A percentile compares a stretch with the other conserved stretches of the same genome.
Evolutionary conservation across 129 eudicot genomes (phyloP).

Genomic region (Flaveria bidentis): DNA sequence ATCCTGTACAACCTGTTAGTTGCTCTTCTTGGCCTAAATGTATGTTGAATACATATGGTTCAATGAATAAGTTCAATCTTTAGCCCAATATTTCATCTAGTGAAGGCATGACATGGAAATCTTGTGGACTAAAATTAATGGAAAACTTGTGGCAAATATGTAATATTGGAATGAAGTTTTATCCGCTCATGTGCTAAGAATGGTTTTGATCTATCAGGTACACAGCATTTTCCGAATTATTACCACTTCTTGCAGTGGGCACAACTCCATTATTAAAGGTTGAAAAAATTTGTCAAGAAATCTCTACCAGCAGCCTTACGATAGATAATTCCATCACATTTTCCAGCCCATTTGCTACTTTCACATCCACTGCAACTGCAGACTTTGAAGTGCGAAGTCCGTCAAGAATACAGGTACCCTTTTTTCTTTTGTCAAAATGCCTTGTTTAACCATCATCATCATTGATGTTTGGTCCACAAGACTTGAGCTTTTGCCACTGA

Average conservation of each 20-base stretch:
- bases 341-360: conserved; percentile 80
- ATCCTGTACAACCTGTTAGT: background rate
- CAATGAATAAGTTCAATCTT: background rate
- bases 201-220: conserved; percentile 58
- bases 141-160: background rate
- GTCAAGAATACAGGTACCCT: conserved; percentile 80
- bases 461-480: background rate
- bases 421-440: conserved; percentile 17
- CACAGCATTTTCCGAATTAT: conserved; percentile 93
- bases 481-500: background rate
- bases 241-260: conserved; percentile 94
- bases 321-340: conserved; percentile 76
- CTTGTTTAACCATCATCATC: background rate
- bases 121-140: background rate
- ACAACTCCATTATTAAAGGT: conserved; percentile 81
- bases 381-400: conserved; percentile 86
- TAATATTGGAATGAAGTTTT: background rate
- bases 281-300: conserved; percentile 67
- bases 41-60: background rate
- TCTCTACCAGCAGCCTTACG: conserved; percentile 55
- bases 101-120: background rate
- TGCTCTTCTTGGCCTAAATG: background rate
- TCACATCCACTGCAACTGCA: conserved; percentile 82
- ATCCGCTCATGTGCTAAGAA: background rate
- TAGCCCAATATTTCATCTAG: background rate